A percentile compares a stretch with the other conserved stretches of the same genome.
Evolutionary conservation across 495 filamentous ascomycete species (phyloP).

Genomic region (Cladorrhinum samala): DNA sequence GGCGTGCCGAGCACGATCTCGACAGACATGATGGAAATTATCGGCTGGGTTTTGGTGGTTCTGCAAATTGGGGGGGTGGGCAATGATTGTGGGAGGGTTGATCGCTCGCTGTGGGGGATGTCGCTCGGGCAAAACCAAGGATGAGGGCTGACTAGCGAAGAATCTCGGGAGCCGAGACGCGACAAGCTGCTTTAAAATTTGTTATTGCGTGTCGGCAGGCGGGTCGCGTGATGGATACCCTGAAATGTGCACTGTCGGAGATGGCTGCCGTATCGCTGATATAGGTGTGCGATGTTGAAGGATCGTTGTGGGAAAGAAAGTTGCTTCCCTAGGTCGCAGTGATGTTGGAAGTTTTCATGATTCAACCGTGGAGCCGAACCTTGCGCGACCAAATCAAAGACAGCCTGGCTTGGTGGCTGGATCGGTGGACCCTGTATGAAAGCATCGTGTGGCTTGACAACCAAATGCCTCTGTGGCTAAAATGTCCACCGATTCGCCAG

Average conservation of each 20-base stretch:
- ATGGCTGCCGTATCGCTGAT: neutral
- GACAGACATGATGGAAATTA: conserved; percentile 56
- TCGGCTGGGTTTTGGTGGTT: neutral
- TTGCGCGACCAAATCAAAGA: conserved; percentile 6
- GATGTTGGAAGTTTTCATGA: conserved; percentile 11
- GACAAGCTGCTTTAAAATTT: no score
- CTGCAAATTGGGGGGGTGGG: neutral
- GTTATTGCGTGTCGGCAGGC: neutral
- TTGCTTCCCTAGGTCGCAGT: neutral
- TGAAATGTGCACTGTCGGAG: neutral
- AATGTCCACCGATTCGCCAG: no score
- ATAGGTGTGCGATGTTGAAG: neutral
- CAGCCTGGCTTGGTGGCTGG: conserved; percentile 10
- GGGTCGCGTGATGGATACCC: neutral
- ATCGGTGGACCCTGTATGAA: no score
- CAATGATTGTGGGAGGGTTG: no score
- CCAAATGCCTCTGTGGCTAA: no score
- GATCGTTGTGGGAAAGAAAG: neutral
- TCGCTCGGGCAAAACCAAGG: neutral
- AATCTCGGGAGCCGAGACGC: no score
- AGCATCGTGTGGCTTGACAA: conserved; percentile 2
- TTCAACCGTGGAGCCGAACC: conserved; percentile 12
- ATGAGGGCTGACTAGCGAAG: no score
- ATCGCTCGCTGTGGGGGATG: no score
- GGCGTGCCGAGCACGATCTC: conserved; percentile 67